Evolutionary conservation across 805 yeast genomes (phyloP).

Genomic region (Kluyveromyces dobzhanskii): DNA sequence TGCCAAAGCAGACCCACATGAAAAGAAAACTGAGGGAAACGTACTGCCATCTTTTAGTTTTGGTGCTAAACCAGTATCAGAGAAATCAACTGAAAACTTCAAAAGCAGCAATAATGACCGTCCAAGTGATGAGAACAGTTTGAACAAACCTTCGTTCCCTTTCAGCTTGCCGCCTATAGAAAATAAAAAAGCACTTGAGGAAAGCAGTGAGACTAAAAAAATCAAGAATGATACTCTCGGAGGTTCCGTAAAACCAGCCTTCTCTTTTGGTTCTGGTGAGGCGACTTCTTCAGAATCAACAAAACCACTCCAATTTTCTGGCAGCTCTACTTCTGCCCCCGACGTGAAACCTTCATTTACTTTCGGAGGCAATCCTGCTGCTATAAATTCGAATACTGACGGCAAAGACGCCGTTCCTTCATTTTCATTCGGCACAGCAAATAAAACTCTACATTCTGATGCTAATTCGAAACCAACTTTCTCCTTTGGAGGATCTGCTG

Average conservation of each 20-base stretch:
- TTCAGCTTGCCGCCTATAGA: not conserved
- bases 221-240: not conserved
- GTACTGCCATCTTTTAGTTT: slow-evolving; percentile 6
- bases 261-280: slow-evolving; percentile 13
- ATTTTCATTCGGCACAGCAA: slow-evolving; percentile 3
- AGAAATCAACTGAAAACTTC: not conserved
- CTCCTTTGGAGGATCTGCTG: slow-evolving; percentile 3
- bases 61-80: not conserved
- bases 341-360: slow-evolving; percentile 10
- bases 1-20: not conserved
- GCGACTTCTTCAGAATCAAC: no score
- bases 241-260: slow-evolving; percentile 8
- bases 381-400: no score
- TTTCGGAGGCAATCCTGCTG: slow-evolving; percentile 5
- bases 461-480: slow-evolving; percentile 4
- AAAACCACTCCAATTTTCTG: no score
- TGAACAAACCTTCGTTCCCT: not conserved
- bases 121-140: not conserved
- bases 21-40: not conserved
- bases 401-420: not conserved
- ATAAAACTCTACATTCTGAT: not conserved
- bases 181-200: no score
- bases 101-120: not conserved
- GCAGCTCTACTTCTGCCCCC: no score
- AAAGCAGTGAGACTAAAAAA: no score